Evolutionary conservation across 192 early-diverging fungal genomes (phyloP).

Genomic region (Coemansia sp.): DNA sequence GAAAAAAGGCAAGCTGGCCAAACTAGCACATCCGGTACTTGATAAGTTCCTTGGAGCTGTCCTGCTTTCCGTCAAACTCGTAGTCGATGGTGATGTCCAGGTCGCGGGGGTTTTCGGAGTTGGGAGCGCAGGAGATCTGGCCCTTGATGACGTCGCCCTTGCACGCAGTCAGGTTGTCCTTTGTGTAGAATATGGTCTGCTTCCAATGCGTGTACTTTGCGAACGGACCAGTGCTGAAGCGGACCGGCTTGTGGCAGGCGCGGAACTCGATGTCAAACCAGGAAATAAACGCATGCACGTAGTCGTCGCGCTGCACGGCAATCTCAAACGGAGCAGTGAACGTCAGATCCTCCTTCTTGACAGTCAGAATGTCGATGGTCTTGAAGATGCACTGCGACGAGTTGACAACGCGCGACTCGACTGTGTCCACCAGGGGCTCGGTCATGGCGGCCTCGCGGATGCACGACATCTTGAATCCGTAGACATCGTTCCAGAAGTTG

Average conservation of each 20-base stretch:
- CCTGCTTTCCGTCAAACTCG: conserved; percentile 61
- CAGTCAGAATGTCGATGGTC: conserved; percentile 74
- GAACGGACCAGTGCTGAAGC: conserved; percentile 79
- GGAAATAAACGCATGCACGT: conserved; percentile 87
- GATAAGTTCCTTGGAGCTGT: conserved; percentile 53
- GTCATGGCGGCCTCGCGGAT: conserved; percentile 85
- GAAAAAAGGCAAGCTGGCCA: not conserved
- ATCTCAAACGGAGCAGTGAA: conserved; percentile 86
- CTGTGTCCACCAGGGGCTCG: conserved; percentile 95
- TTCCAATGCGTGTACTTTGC: conserved; percentile 99
- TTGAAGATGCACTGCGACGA: conserved; percentile 77
- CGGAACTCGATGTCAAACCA: conserved; percentile 98
- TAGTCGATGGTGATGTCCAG: conserved; percentile 85
- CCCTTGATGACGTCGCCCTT: conserved; percentile 74
- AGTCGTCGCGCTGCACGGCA: conserved; percentile 74
- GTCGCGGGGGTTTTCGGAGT: conserved; percentile 88
- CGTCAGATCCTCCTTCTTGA: conserved; percentile 82
- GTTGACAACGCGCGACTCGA: conserved; percentile 82
- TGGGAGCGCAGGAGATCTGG: conserved; percentile 66
- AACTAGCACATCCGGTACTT: conserved; percentile 71
- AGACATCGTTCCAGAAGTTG: conserved; percentile 92
- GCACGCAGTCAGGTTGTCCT: conserved; percentile 69
- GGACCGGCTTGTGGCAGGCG: conserved; percentile 83
- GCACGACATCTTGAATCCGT: conserved; percentile 95
- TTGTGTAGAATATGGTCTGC: conserved; percentile 97